Evolutionary conservation across 495 filamentous ascomycete species (phyloP).

Genomic region (Pseudoneurospora amorphoporcata): DNA sequence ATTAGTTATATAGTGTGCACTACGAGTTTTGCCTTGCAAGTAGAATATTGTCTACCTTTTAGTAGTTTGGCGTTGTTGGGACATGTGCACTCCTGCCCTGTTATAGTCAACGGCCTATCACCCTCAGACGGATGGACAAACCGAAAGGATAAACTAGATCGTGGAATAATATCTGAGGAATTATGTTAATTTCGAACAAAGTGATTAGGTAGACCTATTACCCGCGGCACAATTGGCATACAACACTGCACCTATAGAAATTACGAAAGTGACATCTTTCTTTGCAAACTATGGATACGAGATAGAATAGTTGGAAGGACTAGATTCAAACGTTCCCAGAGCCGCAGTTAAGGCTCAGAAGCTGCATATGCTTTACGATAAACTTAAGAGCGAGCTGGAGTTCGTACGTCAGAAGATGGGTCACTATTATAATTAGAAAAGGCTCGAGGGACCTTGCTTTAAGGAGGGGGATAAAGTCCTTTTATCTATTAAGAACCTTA

Average conservation of each 20-base stretch:
- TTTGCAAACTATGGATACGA: not conserved
- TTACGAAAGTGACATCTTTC: not conserved
- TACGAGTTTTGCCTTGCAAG: no score
- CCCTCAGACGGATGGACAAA: no score
- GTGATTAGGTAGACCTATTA: not conserved
- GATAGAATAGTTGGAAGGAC: not conserved
- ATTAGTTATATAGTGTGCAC: no score
- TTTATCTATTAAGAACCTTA: not conserved
- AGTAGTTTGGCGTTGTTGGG: no score
- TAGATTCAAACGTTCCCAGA: not conserved
- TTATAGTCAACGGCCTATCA: no score
- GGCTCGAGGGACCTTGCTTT: constrained; percentile 1
- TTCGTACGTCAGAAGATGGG: not conserved
- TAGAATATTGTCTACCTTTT: no score
- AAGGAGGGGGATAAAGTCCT: not conserved
- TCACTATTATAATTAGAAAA: not conserved
- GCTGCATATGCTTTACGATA: not conserved
- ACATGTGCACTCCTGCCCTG: no score
- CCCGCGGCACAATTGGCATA: not conserved
- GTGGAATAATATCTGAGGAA: not conserved
- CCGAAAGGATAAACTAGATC: no score
- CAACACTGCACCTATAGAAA: not conserved
- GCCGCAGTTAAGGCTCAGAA: not conserved
- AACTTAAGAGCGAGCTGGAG: not conserved
- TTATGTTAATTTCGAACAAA: not conserved